Percentiles rank a stretch among this genome's conserved stretches.
phyloP scores from a whole-genome alignment of 176 grass and related monocot genomes.

The Puccinellia tenuiflora region DNA sequence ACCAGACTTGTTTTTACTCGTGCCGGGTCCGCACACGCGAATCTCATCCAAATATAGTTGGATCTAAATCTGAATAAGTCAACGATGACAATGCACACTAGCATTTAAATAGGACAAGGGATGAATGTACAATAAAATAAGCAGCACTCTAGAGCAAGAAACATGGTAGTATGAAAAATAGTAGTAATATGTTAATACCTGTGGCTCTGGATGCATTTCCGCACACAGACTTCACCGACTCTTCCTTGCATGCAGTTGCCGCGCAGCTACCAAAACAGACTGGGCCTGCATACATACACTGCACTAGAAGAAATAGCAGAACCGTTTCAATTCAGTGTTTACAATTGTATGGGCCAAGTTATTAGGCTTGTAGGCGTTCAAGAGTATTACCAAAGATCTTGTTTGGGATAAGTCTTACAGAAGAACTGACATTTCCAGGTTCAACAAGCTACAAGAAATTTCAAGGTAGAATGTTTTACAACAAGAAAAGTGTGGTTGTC shows the following conservation, averaged over 20 bases:
- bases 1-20: too few species aligned
- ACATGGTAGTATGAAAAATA: constrained; percentile 8
- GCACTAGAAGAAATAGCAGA: background rate
- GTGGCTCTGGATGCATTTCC: background rate
- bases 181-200: constrained; percentile 2
- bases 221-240: constrained; percentile 1
- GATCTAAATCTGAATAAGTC: background rate
- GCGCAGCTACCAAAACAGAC: constrained; percentile 24
- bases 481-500: too few species aligned
- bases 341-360: too few species aligned
- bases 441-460: too few species aligned
- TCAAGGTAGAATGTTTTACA: too few species aligned
- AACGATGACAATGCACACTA: background rate
- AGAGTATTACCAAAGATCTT: too few species aligned
- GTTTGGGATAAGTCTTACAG: too few species aligned
- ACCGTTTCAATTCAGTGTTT: too few species aligned
- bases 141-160: background rate
- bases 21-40: too few species aligned
- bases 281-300: background rate
- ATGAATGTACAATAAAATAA: background rate
- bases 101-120: background rate
- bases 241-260: background rate
- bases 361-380: too few species aligned
- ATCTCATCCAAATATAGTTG: background rate
- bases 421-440: too few species aligned